Conservation (phyloP, 225 moss, liverwort and hornwort genomes). For the Bryoerythrophyllum caledonicum region DNA sequence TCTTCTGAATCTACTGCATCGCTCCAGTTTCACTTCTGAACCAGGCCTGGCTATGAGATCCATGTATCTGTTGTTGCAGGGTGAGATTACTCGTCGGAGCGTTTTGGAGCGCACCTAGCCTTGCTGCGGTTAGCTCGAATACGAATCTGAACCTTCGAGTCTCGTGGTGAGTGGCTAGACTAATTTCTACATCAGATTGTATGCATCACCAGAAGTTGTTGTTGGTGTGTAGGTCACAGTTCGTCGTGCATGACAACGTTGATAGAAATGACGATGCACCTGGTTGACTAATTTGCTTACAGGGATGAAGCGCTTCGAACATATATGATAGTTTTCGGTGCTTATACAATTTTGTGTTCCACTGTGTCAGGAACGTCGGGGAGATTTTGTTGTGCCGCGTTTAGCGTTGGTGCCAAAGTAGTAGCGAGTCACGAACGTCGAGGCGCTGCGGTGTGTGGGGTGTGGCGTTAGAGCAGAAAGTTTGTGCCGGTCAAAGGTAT, state of each 20-base stretch:
- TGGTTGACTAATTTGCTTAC: background rate
- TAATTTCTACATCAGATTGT: background rate
- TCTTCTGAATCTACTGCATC: background rate
- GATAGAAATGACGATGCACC: background rate
- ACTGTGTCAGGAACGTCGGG: background rate
- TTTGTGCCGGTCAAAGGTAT: background rate
- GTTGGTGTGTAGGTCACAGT: background rate
- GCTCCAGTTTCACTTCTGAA: no score
- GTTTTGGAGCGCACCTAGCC: background rate
- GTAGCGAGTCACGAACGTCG: background rate
- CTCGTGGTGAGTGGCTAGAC: background rate
- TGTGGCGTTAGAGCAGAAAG: slow-evolving; percentile 9
- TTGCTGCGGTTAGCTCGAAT: background rate
- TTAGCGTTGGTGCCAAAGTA: background rate
- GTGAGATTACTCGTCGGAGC: background rate
- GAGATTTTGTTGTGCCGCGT: background rate
- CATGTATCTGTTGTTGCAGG: background rate
- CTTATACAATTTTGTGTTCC: background rate
- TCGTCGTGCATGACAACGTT: background rate
- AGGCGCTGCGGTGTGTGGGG: background rate
- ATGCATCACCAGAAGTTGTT: background rate
- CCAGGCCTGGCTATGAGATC: no score
- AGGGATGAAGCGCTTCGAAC: background rate
- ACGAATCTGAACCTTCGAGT: background rate
- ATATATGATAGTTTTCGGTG: no score